phyloP scores from a whole-genome alignment of 768 basidiomycete species.

The Suillus hirtellus region DNA sequence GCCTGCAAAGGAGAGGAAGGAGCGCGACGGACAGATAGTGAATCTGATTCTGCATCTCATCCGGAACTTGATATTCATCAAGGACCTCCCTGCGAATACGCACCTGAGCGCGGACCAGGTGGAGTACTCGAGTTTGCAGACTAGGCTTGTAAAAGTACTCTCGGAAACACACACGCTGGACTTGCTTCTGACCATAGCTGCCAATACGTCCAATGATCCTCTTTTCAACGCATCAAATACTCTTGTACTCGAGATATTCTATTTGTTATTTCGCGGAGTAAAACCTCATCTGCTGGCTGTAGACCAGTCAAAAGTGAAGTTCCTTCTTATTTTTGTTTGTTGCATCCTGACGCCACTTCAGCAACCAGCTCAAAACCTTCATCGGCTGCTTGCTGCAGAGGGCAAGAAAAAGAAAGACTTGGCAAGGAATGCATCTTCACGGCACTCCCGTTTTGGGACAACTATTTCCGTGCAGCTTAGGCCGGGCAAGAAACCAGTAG shows the following conservation, averaged over 20 bases:
- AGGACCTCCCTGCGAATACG: slow-evolving; percentile 75
- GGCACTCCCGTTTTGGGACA: slow-evolving; percentile 96
- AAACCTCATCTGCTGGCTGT: slow-evolving; percentile 57
- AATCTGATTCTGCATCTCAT: slow-evolving; percentile 86
- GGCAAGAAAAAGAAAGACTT: slow-evolving; percentile 59
- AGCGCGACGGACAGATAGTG: slow-evolving; percentile 84
- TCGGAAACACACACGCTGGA: slow-evolving; percentile 73
- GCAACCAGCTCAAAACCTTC: slow-evolving; percentile 70
- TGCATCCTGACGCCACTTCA: slow-evolving; percentile 31
- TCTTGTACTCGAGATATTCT: slow-evolving; percentile 89
- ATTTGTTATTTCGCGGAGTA: slow-evolving; percentile 83
- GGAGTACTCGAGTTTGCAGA: slow-evolving; percentile 78
- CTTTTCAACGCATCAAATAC: slow-evolving; percentile 87
- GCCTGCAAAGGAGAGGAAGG: slow-evolving; percentile 61
- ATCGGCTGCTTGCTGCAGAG: slow-evolving; percentile 78
- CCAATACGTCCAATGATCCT: slow-evolving; percentile 73
- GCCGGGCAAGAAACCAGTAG: slow-evolving; percentile 45
- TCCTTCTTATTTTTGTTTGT: slow-evolving; percentile 11
- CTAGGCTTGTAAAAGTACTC: slow-evolving; percentile 68
- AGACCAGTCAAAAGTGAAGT: slow-evolving; percentile 66
- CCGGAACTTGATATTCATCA: slow-evolving; percentile 93
- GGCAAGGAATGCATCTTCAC: slow-evolving; percentile 59
- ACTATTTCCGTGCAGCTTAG: slow-evolving; percentile 83
- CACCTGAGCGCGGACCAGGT: slow-evolving; percentile 75
- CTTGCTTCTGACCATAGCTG: slow-evolving; percentile 82